Base-by-base conservation (phyloP, 139 green algal species). In the Picochlorum sp. region DNA sequence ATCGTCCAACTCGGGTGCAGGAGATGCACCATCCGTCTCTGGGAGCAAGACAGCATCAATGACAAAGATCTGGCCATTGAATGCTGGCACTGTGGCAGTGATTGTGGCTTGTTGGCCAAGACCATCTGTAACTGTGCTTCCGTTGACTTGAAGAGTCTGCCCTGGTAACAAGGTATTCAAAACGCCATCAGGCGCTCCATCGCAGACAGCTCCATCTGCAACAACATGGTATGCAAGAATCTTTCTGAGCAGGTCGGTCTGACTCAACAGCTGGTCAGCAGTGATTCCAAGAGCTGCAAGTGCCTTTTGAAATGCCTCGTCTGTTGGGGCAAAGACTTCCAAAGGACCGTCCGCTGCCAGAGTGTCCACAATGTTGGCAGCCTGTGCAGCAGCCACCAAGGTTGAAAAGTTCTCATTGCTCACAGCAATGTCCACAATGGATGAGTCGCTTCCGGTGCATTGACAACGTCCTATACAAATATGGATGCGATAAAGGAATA, bases 171-270 rank as follows among this genome's bases (percentile, higher is more conserved):
- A 20, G 18, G 56, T 62, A 10, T n/a, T n/a, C 56, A 54, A n/a
- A 18, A 34, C 56, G 1, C 56, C 56, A 14, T 14, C 21, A 8
- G 18, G n/a, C 6, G 32, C 8, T 20, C 30, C 32, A 44, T 9
- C 5, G 56, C 30, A 62, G 32, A 18, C 30, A 20, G 32, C 56
- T 45, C 32, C 56, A 16, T 58, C 64, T 11, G 61, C 60, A 52
- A 62, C 58, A 41, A 73, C 58, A 54, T 72, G 65, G 56, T 72
- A 73, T 30, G 30, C 3, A 44, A 73, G 44, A 13, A 73, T 47
- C 9, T 45, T 23, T n/a, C 4, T 41, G 26, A 73, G 26, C 38
- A 66, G 54, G 16, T 58, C 16, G 18, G 62, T 73, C 50, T 73
- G 60, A 8, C 23, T 20, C 26, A 73, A 56, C 10, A 73, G 56